Percentiles rank a stretch among this genome's conserved stretches.
These are phyloP conservation scores for Polyporus arcularius DNA, from an alignment of 768 basidiomycete genomes.

Conservation along the genomic window DNA sequence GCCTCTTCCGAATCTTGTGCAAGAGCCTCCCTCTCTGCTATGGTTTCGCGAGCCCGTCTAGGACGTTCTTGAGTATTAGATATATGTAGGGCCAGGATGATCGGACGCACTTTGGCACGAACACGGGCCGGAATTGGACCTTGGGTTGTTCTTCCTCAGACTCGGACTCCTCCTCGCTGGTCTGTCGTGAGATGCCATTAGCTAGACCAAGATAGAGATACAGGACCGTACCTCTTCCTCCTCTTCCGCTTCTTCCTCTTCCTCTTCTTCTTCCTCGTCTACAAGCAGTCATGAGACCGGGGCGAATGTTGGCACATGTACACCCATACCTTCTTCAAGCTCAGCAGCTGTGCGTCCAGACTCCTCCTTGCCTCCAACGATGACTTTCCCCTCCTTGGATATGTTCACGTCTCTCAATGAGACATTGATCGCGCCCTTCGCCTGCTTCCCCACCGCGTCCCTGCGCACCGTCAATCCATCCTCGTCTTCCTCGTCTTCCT, in stretches of 20 bases:
- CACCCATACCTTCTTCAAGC: slow-evolving; percentile 20
- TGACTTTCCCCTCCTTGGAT: slow-evolving; percentile 77
- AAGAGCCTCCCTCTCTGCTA: slow-evolving; percentile 67
- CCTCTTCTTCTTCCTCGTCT: slow-evolving; percentile 40
- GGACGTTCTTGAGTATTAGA: neutral
- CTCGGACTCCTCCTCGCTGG: slow-evolving; percentile 80
- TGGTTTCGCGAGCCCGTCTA: slow-evolving; percentile 76
- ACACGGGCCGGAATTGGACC: slow-evolving; percentile 86
- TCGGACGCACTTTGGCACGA: slow-evolving; percentile 85
- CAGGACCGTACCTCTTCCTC: slow-evolving; percentile 47
- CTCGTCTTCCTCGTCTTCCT: slow-evolving; percentile 43
- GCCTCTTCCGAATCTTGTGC: slow-evolving; percentile 78
- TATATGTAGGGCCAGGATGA: neutral
- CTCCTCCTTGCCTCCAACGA: slow-evolving; percentile 76
- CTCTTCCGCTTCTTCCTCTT: slow-evolving; percentile 37
- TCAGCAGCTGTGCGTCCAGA: slow-evolving; percentile 64
- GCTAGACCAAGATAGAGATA: slow-evolving; percentile 1
- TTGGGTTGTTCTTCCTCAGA: slow-evolving; percentile 74
- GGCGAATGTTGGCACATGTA: neutral
- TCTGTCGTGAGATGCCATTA: slow-evolving; percentile 43
- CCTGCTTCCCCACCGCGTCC: slow-evolving; percentile 28
- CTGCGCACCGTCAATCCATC: slow-evolving; percentile 32
- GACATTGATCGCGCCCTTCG: slow-evolving; percentile 65
- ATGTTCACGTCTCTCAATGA: slow-evolving; percentile 79
- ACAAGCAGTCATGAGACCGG: slow-evolving; percentile 7